Base-by-base conservation (phyloP, 2,329 filamentous ascomycete genomes). In the Thielaviopsis punctulata region DNA sequence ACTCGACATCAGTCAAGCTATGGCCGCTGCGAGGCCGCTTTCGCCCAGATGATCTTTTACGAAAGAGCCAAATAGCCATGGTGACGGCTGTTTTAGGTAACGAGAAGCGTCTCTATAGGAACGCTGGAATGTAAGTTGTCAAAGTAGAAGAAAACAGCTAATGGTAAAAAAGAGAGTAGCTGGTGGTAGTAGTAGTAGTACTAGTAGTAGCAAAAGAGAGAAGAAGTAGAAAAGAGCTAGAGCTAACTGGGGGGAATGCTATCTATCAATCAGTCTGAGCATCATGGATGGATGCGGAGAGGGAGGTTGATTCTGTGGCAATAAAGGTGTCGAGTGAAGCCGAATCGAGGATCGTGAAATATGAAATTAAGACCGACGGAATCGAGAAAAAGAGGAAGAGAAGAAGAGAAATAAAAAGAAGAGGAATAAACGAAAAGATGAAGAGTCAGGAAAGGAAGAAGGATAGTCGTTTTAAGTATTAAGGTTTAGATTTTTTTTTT, bases 11-110 rank as follows among this genome's bases (percentile, higher is more conserved):
- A 55, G 73, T 67, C 58, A 75, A 66, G 59, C 73, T 73, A 59
- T 73, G 75, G 65, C 77, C 65, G 58, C 68, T 69, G 55, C 69
- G 67, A 57, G 71, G 65, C 62, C 73, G 71, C 66, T 72, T 78
- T 67, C 80, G 80, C 66, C 79, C 81, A 48, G 48, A 52, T 13
- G 55, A 56, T 54, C 56, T 57, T 57, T 56, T 57, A 33, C 57
- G 57, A 49, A 58, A 57, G 12, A 54, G 56, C 57, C 57, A 58
- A 30, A 57, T 52, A 15, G 57, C 54, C 57, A 58, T 58, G 52
- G 45, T 51, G 19, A 41, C 13, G 23, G 13, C 30, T 36, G 30
- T 36, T 36, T 36, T 36, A 2, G 30, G 30, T 15, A 15, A 36
- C n/a, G 30, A 36, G 30, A 36, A 36, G 30, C 30, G 30, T 15